phyloP scores from a whole-genome alignment of 2,329 filamentous ascomycete genomes.

The Claviceps fusiformis region DNA sequence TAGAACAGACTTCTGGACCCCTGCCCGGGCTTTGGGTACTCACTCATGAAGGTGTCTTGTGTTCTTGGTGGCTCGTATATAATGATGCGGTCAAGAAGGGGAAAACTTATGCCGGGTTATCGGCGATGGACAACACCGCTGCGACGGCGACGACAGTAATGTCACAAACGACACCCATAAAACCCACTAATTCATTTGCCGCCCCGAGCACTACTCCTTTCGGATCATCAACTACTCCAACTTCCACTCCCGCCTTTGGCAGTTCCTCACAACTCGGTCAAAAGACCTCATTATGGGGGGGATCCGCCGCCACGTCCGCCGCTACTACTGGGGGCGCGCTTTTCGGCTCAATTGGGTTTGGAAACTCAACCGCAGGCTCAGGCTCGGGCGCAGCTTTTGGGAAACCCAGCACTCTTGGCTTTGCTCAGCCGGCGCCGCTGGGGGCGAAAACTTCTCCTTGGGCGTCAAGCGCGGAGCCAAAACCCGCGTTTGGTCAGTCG shows the following conservation, averaged over 20 bases:
- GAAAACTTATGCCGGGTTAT: slow-evolving; percentile 59
- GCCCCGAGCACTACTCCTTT: slow-evolving; percentile 24
- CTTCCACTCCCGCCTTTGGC: slow-evolving; percentile 31
- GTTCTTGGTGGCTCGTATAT: slow-evolving; percentile 86
- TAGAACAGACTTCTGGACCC: slow-evolving; percentile 65
- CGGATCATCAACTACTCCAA: slow-evolving; percentile 22
- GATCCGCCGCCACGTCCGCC: slow-evolving; percentile 17
- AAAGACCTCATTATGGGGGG: slow-evolving; percentile 38
- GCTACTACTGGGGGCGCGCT: slow-evolving; percentile 21
- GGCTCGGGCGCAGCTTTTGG: slow-evolving; percentile 36
- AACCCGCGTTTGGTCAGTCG: slow-evolving; percentile 41
- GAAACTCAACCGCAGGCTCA: slow-evolving; percentile 21
- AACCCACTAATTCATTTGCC: slow-evolving; percentile 20
- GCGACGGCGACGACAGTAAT: slow-evolving; percentile 12
- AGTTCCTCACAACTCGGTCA: slow-evolving; percentile 34
- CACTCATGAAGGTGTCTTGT: slow-evolving; percentile 77
- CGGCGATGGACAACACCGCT: slow-evolving; percentile 28
- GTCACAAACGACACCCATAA: slow-evolving; percentile 14
- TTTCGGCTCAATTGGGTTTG: slow-evolving; percentile 35
- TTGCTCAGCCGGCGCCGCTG: slow-evolving; percentile 37
- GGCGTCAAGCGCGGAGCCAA: slow-evolving; percentile 21
- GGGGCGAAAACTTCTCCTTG: slow-evolving; percentile 41
- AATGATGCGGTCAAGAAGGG: slow-evolving; percentile 68
- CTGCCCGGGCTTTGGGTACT: slow-evolving; percentile 73
- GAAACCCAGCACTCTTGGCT: slow-evolving; percentile 32